Percentiles rank a stretch among this genome's conserved stretches.
phyloP scores from a whole-genome alignment of 1,284 basidiomycete species.

The Moniliophthora roreri region DNA sequence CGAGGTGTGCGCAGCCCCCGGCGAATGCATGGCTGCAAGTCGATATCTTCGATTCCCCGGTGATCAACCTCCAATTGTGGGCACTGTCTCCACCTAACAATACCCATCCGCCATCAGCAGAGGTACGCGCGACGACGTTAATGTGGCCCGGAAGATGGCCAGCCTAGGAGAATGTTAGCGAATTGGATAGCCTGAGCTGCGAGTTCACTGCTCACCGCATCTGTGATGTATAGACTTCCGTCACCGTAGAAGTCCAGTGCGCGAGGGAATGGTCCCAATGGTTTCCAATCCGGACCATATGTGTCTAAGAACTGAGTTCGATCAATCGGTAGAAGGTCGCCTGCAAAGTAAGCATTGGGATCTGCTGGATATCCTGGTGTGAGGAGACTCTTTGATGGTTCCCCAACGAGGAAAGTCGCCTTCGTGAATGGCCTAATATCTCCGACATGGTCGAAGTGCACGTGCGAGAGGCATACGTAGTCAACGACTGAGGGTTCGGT shows the following conservation, averaged over 20 bases:
- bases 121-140: constrained; percentile 54
- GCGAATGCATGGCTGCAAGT: constrained; percentile 23
- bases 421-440: constrained; percentile 43
- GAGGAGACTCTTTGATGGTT: constrained; percentile 32
- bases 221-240: constrained; percentile 55
- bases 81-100: constrained; percentile 56
- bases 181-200: too few species aligned
- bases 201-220: constrained; percentile 29
- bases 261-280: constrained; percentile 50
- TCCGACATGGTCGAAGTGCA: constrained; percentile 46
- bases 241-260: constrained; percentile 56
- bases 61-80: constrained; percentile 53
- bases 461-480: constrained; percentile 50
- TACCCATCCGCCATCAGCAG: constrained; percentile 54
- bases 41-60: constrained; percentile 43
- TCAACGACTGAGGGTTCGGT: constrained; percentile 38
- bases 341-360: constrained; percentile 30
- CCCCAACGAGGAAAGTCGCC: constrained; percentile 49
- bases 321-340: constrained; percentile 39
- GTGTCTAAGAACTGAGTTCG: constrained; percentile 39
- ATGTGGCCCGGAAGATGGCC: constrained; percentile 57
- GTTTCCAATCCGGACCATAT: constrained; percentile 24
- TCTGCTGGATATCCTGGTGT: constrained; percentile 41
- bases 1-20: constrained; percentile 40
- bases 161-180: constrained; percentile 21